Conservation (phyloP, 2,329 filamentous ascomycete species). For the Trichoderma koningiopsis region DNA sequence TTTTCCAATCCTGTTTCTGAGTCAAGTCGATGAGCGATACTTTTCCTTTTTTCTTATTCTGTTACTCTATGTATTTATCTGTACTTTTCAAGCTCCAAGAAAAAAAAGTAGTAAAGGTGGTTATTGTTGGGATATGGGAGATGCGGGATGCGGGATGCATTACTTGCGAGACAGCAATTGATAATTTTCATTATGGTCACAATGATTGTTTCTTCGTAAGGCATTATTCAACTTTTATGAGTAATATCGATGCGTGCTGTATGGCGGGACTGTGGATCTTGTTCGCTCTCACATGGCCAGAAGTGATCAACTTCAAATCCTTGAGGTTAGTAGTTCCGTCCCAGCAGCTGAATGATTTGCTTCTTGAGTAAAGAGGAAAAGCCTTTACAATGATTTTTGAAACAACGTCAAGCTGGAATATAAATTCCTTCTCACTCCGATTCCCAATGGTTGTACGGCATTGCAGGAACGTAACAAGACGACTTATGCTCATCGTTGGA, state of each 20-base stretch:
- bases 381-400: too few relatives aligned
- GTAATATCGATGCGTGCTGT: neutral
- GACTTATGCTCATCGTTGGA: too few relatives aligned
- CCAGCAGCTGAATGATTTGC: too few relatives aligned
- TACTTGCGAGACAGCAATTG: constrained; percentile 20
- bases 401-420: too few relatives aligned
- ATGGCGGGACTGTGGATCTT: too few relatives aligned
- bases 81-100: neutral
- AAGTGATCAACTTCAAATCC: too few relatives aligned
- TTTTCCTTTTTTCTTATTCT: neutral
- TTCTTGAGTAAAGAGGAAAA: too few relatives aligned
- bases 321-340: too few relatives aligned
- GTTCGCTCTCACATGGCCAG: too few relatives aligned
- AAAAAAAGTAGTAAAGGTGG: neutral
- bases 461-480: too few relatives aligned
- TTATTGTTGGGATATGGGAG: neutral
- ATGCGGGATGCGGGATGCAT: constrained; percentile 7
- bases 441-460: too few relatives aligned
- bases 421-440: too few relatives aligned
- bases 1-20: neutral
- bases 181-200: constrained; percentile 7
- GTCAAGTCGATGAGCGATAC: neutral
- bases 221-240: neutral
- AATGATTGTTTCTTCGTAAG: neutral
- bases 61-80: neutral